Evolutionary conservation across 345 rosid species (phyloP).

Genomic region (Boechera divaricarpa): DNA sequence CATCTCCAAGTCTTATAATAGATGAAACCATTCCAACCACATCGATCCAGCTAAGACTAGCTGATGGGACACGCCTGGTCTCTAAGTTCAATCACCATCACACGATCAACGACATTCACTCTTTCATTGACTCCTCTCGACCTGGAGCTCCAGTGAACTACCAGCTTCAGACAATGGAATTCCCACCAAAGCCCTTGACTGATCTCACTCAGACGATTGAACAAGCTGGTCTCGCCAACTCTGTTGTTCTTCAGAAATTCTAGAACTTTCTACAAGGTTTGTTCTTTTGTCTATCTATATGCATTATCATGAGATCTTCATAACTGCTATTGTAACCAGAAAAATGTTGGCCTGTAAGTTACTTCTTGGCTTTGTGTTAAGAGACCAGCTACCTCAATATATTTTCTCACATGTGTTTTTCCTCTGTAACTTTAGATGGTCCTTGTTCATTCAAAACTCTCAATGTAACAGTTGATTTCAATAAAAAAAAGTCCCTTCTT

Average conservation of each 20-base stretch:
- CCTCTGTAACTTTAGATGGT: too few species aligned
- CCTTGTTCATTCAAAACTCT: too few species aligned
- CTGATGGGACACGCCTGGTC: constrained; percentile 81
- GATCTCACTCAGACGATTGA: constrained; percentile 74
- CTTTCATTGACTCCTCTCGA: constrained; percentile 74
- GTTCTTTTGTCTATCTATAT: constrained; percentile 6
- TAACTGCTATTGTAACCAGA: constrained; percentile 33
- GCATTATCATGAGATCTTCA: background rate
- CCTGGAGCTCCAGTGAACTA: constrained; percentile 67
- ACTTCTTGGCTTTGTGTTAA: background rate
- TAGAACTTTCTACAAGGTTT: constrained; percentile 40
- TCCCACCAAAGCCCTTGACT: constrained; percentile 83
- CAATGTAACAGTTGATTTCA: too few species aligned
- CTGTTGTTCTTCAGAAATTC: constrained; percentile 89
- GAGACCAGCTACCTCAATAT: too few species aligned
- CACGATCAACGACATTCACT: constrained; percentile 65
- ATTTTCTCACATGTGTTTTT: too few species aligned
- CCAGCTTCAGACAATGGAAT: constrained; percentile 95
- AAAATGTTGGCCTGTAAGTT: constrained; percentile 37
- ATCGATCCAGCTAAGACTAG: constrained; percentile 84
- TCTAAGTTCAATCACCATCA: constrained; percentile 75
- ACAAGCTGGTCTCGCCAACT: constrained; percentile 86
- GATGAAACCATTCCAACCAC: constrained; percentile 76
- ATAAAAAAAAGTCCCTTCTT: too few species aligned
- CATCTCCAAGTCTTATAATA: constrained; percentile 52